Conservation (phyloP, 1,139 yeast genomes). For the Zhuliangozyma blackwelliae region DNA sequence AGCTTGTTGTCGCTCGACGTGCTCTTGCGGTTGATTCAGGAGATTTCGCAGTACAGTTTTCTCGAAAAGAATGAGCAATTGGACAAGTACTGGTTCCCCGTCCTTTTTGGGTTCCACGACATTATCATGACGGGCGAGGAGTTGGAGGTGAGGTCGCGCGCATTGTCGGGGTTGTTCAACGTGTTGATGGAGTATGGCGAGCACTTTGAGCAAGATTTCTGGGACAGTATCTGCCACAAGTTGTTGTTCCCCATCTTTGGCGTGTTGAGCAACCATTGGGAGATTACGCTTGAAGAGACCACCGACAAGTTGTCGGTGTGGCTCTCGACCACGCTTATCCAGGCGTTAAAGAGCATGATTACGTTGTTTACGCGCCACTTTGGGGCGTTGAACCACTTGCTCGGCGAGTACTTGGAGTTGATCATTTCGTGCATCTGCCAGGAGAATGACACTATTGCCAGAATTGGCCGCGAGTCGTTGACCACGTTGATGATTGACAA, state of each 20-base stretch:
- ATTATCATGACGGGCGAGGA: constrained; percentile 93
- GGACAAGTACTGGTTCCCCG: constrained; percentile 68
- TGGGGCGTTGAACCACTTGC: constrained; percentile 63
- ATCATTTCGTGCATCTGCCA: constrained; percentile 89
- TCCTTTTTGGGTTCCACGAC: constrained; percentile 79
- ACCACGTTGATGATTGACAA: constrained; percentile 75
- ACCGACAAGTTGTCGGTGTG: constrained; percentile 85
- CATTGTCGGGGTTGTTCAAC: constrained; percentile 78
- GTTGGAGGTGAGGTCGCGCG: constrained; percentile 88
- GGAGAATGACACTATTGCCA: constrained; percentile 92
- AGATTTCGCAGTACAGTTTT: constrained; percentile 46
- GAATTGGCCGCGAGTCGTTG: constrained; percentile 88
- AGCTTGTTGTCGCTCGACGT: constrained; percentile 79
- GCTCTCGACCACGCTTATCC: constrained; percentile 94
- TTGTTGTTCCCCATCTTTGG: constrained; percentile 87
- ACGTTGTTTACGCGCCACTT: constrained; percentile 79
- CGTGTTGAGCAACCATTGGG: constrained; percentile 74
- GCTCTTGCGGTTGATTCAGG: constrained; percentile 59
- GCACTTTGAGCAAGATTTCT: constrained; percentile 66
- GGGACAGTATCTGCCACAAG: constrained; percentile 78
- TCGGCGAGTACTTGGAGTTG: constrained; percentile 73
- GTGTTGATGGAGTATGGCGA: constrained; percentile 75
- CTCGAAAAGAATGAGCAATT: constrained; percentile 33
- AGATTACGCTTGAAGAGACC: constrained; percentile 51
- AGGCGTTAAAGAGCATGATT: constrained; percentile 87